Base-by-base conservation (phyloP, 2,329 filamentous ascomycete species). In the Cladobotryum protrusum region DNA sequence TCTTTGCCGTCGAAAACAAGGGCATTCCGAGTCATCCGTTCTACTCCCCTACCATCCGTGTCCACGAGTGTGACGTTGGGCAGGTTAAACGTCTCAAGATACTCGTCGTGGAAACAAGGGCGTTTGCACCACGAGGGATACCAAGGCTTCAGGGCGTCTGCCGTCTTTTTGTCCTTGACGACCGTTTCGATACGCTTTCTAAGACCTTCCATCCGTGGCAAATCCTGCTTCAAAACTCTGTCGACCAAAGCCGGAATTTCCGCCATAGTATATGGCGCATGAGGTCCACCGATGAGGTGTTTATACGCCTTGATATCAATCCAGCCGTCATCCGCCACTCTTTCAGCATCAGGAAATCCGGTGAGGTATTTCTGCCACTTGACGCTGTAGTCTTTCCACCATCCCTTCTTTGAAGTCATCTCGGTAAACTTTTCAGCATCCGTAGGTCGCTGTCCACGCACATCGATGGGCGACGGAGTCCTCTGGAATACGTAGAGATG, bases 71-170 rank as follows among this genome's bases (percentile, higher is more conserved):
- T 70, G 3, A 86, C 82, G 56, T 82, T 76, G 0, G 71, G 63
- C 29, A 59, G 60, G 63, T 86, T 86, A 72, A 85, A 86, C 0
- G 74, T 56, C 3, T 69, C 59, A 0, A 85, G 71, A 57, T 82
- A 85, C 5, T 74, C 71, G 57, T 85, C 78, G 62, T 79, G 78
- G 63, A 83, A 85, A 37, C 70, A 75, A 0, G 82, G 81, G 0
- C 82, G 74, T 61, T 86, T 86, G 68, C 82, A 86, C 73, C 77
- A 83, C 0, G 65, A 64, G 0, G 77, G 73, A 58, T 85, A 86
- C 77, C 78, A 83, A 0, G 79, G 68, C 58, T 81, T 78, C 6
- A 85, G 69, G 2, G 63, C 70, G 24, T 71, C 69, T 0, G 81
- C 81, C 0, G 73, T 78, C 1, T 61, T 63, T 11, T 63, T 62